These are phyloP conservation scores for Wickerhamomyces sp. DNA, from an alignment of 1,139 yeast genomes.

Conservation along the genomic window DNA sequence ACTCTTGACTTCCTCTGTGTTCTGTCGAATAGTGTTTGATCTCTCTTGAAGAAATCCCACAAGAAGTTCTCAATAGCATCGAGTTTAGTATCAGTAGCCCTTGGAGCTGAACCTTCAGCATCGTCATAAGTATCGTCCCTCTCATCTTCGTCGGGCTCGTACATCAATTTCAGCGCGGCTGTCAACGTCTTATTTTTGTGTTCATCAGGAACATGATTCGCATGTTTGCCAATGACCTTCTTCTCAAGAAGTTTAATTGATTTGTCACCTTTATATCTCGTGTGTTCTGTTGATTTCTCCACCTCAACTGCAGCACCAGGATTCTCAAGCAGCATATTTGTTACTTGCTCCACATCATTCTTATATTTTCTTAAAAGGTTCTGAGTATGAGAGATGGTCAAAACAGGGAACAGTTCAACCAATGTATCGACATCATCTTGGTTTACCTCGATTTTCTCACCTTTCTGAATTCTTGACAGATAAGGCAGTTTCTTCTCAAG, in stretches of 20 bases:
- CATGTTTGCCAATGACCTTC: conserved; percentile 16
- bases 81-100: conserved; percentile 13
- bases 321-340: conserved; percentile 57
- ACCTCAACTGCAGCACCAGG: conserved; percentile 35
- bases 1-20: conserved; percentile 44
- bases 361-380: conserved; percentile 42
- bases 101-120: conserved; percentile 44
- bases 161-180: conserved; percentile 58
- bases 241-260: conserved; percentile 7
- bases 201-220: conserved; percentile 36
- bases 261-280: conserved; percentile 3
- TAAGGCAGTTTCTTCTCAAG: conserved; percentile 41
- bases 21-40: conserved; percentile 48
- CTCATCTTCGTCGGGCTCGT: conserved; percentile 69
- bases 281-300: conserved; percentile 2
- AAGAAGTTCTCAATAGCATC: conserved; percentile 43
- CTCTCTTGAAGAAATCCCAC: conserved; percentile 51
- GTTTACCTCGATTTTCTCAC: conserved; percentile 4
- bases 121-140: conserved; percentile 84
- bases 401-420: conserved; percentile 55
- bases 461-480: conserved; percentile 13
- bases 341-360: conserved; percentile 52
- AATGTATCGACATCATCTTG: conserved; percentile 39
- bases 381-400: conserved; percentile 40
- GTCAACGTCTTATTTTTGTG: conserved; percentile 52